Evolutionary conservation across 2,329 filamentous ascomycete genomes (phyloP).

Genomic region (Penicillium sp.): DNA sequence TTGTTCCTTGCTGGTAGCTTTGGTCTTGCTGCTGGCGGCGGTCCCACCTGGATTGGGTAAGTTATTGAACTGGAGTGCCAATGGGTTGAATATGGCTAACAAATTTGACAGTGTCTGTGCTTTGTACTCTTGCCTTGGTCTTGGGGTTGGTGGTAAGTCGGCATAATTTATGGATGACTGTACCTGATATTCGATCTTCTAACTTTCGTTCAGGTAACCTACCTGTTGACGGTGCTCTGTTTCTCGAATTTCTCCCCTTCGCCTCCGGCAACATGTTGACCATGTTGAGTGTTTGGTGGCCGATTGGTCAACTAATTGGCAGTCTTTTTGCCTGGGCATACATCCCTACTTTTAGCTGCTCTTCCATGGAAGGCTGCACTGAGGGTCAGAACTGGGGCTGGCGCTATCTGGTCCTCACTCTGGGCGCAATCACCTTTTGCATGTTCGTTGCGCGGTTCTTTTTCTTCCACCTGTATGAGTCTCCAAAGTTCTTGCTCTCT

Average conservation of each 20-base stretch:
- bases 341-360: constrained; percentile 69
- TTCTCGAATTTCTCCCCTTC: constrained; percentile 80
- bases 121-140: constrained; percentile 65
- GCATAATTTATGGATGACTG: too few species aligned
- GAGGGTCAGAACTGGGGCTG: constrained; percentile 70
- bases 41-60: constrained; percentile 67
- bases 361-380: constrained; percentile 48
- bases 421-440: constrained; percentile 73
- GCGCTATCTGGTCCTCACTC: constrained; percentile 73
- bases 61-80: constrained; percentile 21
- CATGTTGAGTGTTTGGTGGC: constrained; percentile 84
- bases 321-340: constrained; percentile 65
- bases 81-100: constrained; percentile 23
- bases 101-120: constrained; percentile 56
- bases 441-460: constrained; percentile 83
- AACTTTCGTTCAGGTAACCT: constrained; percentile 60
- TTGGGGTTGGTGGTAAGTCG: constrained; percentile 64
- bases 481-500: constrained; percentile 80
- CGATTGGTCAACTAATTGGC: constrained; percentile 73
- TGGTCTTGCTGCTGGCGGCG: constrained; percentile 72
- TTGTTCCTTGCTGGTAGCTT: constrained; percentile 77
- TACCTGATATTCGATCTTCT: too few species aligned
- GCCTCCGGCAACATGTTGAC: constrained; percentile 74
- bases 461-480: constrained; percentile 81
- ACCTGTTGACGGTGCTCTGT: constrained; percentile 79